Conservation (phyloP, 2,329 filamentous ascomycete genomes). For the Colletotrichum lindemuthianum region DNA sequence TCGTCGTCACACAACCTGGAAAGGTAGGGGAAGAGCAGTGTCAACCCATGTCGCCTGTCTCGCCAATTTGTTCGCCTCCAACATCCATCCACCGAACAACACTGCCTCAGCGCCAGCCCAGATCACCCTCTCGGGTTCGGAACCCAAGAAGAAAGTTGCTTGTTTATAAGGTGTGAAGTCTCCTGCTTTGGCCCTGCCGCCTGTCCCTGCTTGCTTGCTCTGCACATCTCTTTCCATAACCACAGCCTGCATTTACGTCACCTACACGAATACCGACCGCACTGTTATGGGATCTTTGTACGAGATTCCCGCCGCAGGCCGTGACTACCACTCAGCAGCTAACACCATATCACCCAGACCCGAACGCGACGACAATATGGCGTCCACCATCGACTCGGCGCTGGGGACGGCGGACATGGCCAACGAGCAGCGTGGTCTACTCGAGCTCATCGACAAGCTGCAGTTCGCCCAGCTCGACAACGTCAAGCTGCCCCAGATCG, state of each 20-base stretch:
- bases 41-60: too few relatives aligned
- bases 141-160: too few relatives aligned
- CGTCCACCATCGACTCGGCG: slow-evolving; percentile 57
- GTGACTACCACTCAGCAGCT: slow-evolving; percentile 26
- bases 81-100: too few relatives aligned
- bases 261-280: neutral
- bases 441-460: slow-evolving; percentile 68
- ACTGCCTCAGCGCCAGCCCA: too few relatives aligned
- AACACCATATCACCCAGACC: slow-evolving; percentile 28
- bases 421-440: slow-evolving; percentile 64
- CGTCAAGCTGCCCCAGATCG: slow-evolving; percentile 67
- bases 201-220: neutral
- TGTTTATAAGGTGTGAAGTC: slow-evolving; percentile 17
- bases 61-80: too few relatives aligned
- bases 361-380: slow-evolving; percentile 41
- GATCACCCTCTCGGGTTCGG: too few relatives aligned
- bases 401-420: slow-evolving; percentile 60
- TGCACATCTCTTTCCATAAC: neutral
- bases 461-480: slow-evolving; percentile 62
- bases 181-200: too few relatives aligned
- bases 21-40: too few relatives aligned
- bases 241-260: neutral
- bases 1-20: too few relatives aligned
- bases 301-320: slow-evolving; percentile 25
- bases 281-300: slow-evolving; percentile 35